Percentiles rank a stretch among this genome's conserved stretches.
Evolutionary conservation across 306 rosid genomes (phyloP).

Genomic region (Trifolium pratense): DNA sequence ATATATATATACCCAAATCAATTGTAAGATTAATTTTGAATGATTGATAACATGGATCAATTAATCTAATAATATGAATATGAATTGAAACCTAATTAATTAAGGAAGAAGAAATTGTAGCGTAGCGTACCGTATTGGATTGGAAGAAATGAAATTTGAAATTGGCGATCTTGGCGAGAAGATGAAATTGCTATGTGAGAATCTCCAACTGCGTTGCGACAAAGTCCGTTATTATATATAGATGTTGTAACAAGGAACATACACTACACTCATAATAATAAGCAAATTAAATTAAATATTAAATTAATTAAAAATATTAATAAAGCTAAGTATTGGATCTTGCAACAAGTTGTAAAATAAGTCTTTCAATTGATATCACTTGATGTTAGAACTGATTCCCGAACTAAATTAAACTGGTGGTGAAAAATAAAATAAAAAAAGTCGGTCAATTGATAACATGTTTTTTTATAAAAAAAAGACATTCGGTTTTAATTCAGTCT

Average conservation of each 20-base stretch:
- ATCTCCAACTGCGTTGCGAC: constrained; percentile 39
- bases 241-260: background rate
- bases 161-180: constrained; percentile 16
- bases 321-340: no score
- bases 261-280: background rate
- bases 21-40: constrained; percentile 27
- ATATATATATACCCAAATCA: constrained; percentile 17
- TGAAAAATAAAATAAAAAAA: no score
- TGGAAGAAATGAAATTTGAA: background rate
- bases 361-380: no score
- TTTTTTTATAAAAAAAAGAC: no score
- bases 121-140: constrained; percentile 35
- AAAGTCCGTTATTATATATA: constrained; percentile 4
- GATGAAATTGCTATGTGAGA: constrained; percentile 16
- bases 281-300: no score
- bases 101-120: constrained; percentile 2
- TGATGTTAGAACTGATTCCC: no score
- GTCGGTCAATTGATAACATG: no score
- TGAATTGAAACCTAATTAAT: background rate
- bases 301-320: no score
- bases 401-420: no score
- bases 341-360: no score
- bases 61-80: background rate
- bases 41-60: constrained; percentile 30
- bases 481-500: no score